Percentiles rank a stretch among this genome's conserved stretches.
Evolutionary conservation across 2,329 filamentous ascomycete genomes (phyloP).

Genomic region (Aaosphaeria pasadenensis): DNA sequence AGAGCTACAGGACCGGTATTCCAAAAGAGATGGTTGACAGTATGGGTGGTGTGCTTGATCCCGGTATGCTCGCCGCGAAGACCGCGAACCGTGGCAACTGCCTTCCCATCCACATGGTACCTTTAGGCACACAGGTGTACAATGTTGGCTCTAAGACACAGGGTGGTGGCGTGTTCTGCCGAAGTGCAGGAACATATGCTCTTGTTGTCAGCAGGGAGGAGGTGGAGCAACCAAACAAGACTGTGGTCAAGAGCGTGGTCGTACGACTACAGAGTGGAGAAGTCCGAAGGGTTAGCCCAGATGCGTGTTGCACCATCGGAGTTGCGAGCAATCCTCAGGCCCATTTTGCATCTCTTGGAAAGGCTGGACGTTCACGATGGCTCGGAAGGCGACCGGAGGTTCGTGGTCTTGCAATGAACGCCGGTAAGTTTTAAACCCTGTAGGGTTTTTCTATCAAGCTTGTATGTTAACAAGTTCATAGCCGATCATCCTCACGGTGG

Average conservation of each 20-base stretch:
- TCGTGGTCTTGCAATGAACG: slow-evolving; percentile 98
- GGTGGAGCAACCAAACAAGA: slow-evolving; percentile 53
- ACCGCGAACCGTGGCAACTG: slow-evolving; percentile 95
- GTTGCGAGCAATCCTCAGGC: slow-evolving; percentile 91
- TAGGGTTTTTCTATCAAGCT: slow-evolving; percentile 3
- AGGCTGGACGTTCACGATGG: slow-evolving; percentile 91
- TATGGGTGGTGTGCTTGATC: slow-evolving; percentile 92
- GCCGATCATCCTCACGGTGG: slow-evolving; percentile 97
- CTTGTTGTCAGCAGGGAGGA: slow-evolving; percentile 88
- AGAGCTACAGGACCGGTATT: slow-evolving; percentile 89
- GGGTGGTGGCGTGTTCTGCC: slow-evolving; percentile 83
- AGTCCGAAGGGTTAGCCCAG: slow-evolving; percentile 80
- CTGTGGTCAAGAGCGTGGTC: slow-evolving; percentile 74
- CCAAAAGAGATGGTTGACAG: slow-evolving; percentile 80
- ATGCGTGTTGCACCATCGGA: slow-evolving; percentile 92
- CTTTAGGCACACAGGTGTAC: slow-evolving; percentile 88
- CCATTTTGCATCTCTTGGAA: slow-evolving; percentile 87
- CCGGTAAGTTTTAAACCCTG: slow-evolving; percentile 54
- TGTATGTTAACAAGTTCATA: slow-evolving; percentile 27
- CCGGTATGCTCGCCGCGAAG: slow-evolving; percentile 91
- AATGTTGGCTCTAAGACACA: slow-evolving; percentile 75
- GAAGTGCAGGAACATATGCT: slow-evolving; percentile 90
- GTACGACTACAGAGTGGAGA: slow-evolving; percentile 91
- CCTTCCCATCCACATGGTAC: slow-evolving; percentile 91
- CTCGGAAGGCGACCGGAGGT: slow-evolving; percentile 93